These are phyloP conservation scores for Polychaeton citri DNA, from an alignment of 2,329 filamentous ascomycete genomes.

Conservation along the genomic window DNA sequence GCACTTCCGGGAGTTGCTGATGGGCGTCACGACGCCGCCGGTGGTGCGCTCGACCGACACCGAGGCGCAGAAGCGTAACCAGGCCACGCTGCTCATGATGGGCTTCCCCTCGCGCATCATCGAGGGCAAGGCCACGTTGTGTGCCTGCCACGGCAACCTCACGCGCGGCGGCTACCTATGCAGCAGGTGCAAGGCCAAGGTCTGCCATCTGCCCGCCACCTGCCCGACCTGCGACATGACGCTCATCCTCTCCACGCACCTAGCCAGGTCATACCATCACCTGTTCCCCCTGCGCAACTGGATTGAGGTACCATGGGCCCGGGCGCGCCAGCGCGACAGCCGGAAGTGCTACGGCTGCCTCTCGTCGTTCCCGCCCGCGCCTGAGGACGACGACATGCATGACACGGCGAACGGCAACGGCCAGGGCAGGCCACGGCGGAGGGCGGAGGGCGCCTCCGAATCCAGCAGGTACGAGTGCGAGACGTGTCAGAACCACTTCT, in stretches of 20 bases:
- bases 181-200: conserved; percentile 75
- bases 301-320: conserved; percentile 74
- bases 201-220: conserved; percentile 79
- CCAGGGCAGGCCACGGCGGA: conserved; percentile 3
- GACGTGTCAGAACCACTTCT: conserved; percentile 82
- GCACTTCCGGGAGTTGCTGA: conserved; percentile 79
- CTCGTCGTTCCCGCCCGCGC: conserved; percentile 49
- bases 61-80: conserved; percentile 24
- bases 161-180: conserved; percentile 79
- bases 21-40: conserved; percentile 79
- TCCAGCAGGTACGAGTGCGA: conserved; percentile 80
- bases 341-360: conserved; percentile 68
- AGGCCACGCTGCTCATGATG: conserved; percentile 70
- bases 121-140: conserved; percentile 60
- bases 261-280: conserved; percentile 87
- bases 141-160: conserved; percentile 79
- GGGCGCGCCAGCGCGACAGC: conserved; percentile 38
- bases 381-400: conserved; percentile 8
- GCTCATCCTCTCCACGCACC: conserved; percentile 83
- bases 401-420: conserved; percentile 10
- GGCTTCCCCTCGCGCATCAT: conserved; percentile 84
- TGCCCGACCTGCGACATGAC: conserved; percentile 87
- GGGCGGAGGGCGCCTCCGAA: conserved; percentile 52
- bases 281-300: conserved; percentile 83
- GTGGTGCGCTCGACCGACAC: conserved; percentile 47